Base-by-base conservation (phyloP, 345 rosid species). In the Syzygium aqueum region DNA sequence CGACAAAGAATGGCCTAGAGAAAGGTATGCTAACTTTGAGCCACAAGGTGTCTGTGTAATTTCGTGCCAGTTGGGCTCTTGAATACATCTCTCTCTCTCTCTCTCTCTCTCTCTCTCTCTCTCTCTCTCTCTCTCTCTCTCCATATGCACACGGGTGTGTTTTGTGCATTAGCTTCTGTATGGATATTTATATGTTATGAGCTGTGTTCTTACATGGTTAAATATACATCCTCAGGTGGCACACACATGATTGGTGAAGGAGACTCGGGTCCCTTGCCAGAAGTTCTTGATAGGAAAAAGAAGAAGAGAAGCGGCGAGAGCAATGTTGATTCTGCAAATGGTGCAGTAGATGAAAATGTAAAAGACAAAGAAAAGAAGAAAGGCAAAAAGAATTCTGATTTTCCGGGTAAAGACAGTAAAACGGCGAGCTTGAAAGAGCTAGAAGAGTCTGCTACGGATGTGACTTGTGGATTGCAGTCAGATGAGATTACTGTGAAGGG, bases 401-500 rank as follows among this genome's bases (percentile, higher is more conserved):
- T 89, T 73, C 63, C 43, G 46, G 82, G 84, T 3, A 86, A 85
- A 85, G 88, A 49, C 51, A 33, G 51, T 51, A 84, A 73, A 86
- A 77, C 86, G 53, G 51, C 63, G 27, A 50, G 61, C 28, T 25
- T 27, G 50, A 84, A 89, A 67, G 86, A 54, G 33, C 22, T 11
- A 21, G 86, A 86, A 86, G 86, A 87, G n/a, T 84, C 91, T 59
- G 83, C 43, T 82, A 87, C 46, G 83, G 30, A 37, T 87, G 73
- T 16, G 77, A 53, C 33, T 27, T 52, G 77, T 84, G 89, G 87
- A 53, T 3, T 46, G 14, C 87, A 87, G 73, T 43, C 77, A 30
- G 57, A 40, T 53, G 87, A 87, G 22, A 67, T 61, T 84, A 87
- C 73, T 10, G 87, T 85, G 84, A 94, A 93, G 89, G 77, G 51